A percentile compares a stretch with the other conserved stretches of the same genome.
Conservation (phyloP, 1,284 basidiomycete genomes). For the Irpex rosettiformis region DNA sequence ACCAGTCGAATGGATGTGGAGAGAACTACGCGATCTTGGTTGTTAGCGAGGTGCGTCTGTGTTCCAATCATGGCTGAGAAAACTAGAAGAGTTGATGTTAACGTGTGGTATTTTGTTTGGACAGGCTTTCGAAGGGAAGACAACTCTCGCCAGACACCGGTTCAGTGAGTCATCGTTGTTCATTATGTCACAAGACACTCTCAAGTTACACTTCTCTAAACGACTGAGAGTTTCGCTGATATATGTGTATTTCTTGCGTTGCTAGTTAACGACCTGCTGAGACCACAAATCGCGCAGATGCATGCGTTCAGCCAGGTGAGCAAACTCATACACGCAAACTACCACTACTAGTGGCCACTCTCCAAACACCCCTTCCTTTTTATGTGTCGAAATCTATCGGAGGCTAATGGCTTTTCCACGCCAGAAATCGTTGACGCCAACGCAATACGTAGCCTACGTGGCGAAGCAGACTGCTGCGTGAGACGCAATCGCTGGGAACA, state of each 20-base stretch:
- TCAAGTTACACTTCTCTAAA: not conserved
- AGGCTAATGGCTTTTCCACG: not conserved
- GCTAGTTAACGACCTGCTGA: conserved; percentile 72
- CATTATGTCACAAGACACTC: not conserved
- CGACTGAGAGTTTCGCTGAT: not conserved
- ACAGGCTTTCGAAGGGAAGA: conserved; percentile 72
- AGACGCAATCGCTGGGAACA: not conserved
- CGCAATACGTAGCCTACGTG: conserved; percentile 57
- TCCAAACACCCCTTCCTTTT: no score
- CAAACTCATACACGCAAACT: not conserved
- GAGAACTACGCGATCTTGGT: conserved; percentile 71
- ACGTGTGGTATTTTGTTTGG: not conserved
- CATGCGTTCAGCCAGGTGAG: conserved; percentile 82
- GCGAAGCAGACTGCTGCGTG: conserved; percentile 32
- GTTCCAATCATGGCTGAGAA: not conserved
- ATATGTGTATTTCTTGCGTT: not conserved
- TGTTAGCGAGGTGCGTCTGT: conserved; percentile 58
- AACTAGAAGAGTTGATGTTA: not conserved
- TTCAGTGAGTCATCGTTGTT: conserved; percentile 42
- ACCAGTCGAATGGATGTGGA: conserved; percentile 75
- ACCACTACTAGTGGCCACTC: no score
- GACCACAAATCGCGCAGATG: conserved; percentile 70
- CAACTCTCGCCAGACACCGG: conserved; percentile 67
- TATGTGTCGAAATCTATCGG: not conserved
- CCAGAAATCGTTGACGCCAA: conserved; percentile 74